A percentile compares a stretch with the other conserved stretches of the same genome.
phyloP scores from a whole-genome alignment of 257 asterid genomes.

The Knoxia roxburghii region DNA sequence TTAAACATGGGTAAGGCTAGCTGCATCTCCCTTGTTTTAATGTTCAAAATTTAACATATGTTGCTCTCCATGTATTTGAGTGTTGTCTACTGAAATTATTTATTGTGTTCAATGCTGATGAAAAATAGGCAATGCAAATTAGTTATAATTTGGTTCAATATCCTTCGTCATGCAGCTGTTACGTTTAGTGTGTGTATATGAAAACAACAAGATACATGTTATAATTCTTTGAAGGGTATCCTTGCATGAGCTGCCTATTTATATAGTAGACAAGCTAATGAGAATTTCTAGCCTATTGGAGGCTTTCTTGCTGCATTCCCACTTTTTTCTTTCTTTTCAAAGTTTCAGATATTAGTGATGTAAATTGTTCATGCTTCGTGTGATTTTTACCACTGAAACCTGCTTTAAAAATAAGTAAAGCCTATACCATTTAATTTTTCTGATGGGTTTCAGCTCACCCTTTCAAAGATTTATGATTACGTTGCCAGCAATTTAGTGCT shows the following conservation, averaged over 20 bases:
- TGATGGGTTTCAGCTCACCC: neutral
- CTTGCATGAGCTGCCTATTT: neutral
- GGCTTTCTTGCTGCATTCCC: neutral
- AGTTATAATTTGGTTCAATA: neutral
- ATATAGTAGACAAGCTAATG: neutral
- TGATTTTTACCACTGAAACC: neutral
- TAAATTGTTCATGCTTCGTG: neutral
- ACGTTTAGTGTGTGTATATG: neutral
- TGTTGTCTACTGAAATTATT: neutral
- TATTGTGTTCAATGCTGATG: neutral
- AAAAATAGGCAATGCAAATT: neutral
- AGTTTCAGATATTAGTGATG: neutral
- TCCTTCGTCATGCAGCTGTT: neutral
- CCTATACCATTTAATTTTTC: neutral
- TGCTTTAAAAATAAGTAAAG: neutral
- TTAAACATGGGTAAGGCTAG: slow-evolving; percentile 38
- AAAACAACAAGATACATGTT: neutral
- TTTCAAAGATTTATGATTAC: neutral
- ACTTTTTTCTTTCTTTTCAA: no score
- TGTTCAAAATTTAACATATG: neutral
- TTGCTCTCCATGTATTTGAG: neutral
- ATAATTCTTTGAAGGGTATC: neutral
- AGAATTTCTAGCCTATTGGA: neutral
- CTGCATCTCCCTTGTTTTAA: slow-evolving; percentile 13
- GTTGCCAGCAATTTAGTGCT: neutral